Percentiles rank a stretch among this genome's conserved stretches.
Evolutionary conservation across 2,329 filamentous ascomycete species (phyloP).

Genomic region (Diaporthe vaccinii): DNA sequence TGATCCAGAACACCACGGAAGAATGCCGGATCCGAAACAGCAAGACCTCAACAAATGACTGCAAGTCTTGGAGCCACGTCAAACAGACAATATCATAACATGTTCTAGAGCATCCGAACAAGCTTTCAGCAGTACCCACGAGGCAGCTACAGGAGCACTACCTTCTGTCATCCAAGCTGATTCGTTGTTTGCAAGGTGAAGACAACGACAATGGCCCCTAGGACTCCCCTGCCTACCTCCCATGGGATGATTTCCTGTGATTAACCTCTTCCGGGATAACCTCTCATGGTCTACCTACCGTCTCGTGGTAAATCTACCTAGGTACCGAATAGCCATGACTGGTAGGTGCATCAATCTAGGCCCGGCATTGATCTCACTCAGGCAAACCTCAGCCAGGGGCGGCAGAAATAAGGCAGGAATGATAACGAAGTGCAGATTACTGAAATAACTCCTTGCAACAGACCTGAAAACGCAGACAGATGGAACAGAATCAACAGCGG

Average conservation of each 20-base stretch:
- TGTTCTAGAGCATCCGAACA: background rate
- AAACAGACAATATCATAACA: background rate
- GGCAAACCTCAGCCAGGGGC: too few relatives aligned
- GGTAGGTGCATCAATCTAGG: too few relatives aligned
- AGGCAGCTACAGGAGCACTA: background rate
- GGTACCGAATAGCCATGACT: too few relatives aligned
- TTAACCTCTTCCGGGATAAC: too few relatives aligned
- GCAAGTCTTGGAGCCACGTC: background rate
- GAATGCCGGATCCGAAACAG: background rate
- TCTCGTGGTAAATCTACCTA: too few relatives aligned
- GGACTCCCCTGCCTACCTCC: too few relatives aligned
- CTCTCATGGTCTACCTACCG: too few relatives aligned
- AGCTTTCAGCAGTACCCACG: background rate
- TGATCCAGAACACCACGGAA: background rate
- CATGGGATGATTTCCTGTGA: too few relatives aligned
- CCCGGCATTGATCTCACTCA: too few relatives aligned
- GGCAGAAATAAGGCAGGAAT: background rate
- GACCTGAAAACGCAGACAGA: background rate
- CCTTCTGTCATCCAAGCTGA: accelerated
- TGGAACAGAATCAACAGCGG: background rate
- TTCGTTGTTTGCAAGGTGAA: background rate
- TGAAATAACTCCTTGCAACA: background rate
- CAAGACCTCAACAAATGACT: background rate
- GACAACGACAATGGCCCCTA: background rate
- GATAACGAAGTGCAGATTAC: background rate